Conservation (phyloP, 805 yeast genomes). For the Wickerhamomyces xylosicus region DNA sequence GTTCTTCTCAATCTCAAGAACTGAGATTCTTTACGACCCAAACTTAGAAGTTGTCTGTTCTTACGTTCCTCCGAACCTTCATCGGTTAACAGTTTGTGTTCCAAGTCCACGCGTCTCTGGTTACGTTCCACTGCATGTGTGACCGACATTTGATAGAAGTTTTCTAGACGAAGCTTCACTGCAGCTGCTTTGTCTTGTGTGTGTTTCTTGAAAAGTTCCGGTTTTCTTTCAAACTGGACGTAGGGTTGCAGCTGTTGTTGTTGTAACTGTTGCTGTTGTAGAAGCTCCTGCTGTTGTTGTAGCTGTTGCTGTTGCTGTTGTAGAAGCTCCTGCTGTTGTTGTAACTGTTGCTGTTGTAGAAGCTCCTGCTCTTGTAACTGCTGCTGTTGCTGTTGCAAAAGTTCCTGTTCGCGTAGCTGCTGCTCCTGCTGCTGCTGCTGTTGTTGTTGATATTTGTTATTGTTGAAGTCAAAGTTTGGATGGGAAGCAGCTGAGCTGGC, state of each 20-base stretch:
- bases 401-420: conserved; percentile 21
- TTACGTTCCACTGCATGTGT: conserved; percentile 91
- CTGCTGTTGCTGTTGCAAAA: conserved; percentile 14
- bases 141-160: conserved; percentile 88
- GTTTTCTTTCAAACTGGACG: conserved; percentile 21
- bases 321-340: conserved; percentile 4
- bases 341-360: conserved; percentile 16
- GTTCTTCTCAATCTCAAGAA: conserved; percentile 80
- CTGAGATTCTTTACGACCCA: conserved; percentile 87
- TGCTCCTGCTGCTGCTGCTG: conserved; percentile 13
- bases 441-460: conserved; percentile 3
- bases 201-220: conserved; percentile 19
- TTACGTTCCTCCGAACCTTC: conserved; percentile 55
- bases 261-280: conserved; percentile 5
- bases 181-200: conserved; percentile 27
- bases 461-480: conserved; percentile 2
- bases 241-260: conserved; percentile 8
- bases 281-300: neutral
- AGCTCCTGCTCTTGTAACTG: conserved; percentile 21
- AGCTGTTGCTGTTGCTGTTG: conserved; percentile 2
- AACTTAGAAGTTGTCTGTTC: conserved; percentile 65
- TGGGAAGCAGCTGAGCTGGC: conserved; percentile 16
- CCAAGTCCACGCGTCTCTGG: conserved; percentile 82
- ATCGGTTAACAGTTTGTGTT: conserved; percentile 64
- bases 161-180: conserved; percentile 69